phyloP scores from a whole-genome alignment of 176 grass and related monocot species.

The Urochloa ruziziensis region DNA sequence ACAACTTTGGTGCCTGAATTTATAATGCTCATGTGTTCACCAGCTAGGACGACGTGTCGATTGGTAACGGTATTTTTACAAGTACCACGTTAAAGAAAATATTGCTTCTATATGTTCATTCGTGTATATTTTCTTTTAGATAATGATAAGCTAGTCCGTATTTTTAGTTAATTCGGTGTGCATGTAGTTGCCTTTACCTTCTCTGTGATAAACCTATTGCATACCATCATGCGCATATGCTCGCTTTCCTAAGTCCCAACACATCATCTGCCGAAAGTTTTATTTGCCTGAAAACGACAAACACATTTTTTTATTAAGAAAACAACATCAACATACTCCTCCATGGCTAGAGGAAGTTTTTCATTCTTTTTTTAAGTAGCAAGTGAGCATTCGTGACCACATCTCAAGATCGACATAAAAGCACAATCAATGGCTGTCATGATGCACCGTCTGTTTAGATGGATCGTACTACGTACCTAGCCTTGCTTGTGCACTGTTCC shows the following conservation, averaged over 20 bases:
- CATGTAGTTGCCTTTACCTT: neutral
- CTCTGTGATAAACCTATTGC: neutral
- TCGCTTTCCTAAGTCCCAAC: neutral
- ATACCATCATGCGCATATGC: neutral
- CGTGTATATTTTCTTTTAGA: too few relatives aligned
- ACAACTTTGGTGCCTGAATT: neutral
- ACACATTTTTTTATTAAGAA: neutral
- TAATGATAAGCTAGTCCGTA: too few relatives aligned
- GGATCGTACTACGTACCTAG: neutral
- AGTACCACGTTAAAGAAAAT: neutral
- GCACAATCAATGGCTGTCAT: slow-evolving; percentile 37
- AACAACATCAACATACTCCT: neutral
- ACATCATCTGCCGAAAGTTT: neutral
- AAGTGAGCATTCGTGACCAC: slow-evolving; percentile 4
- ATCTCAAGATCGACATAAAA: slow-evolving; percentile 16
- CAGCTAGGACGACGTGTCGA: neutral
- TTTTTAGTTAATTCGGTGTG: neutral
- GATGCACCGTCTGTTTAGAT: slow-evolving; percentile 43
- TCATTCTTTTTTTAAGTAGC: neutral
- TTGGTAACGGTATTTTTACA: neutral
- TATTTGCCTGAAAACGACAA: neutral
- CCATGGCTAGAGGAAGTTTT: neutral
- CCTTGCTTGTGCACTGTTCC: neutral
- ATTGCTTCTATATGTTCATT: neutral
- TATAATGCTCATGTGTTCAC: neutral